A percentile compares a stretch with the other conserved stretches of the same genome.
Evolutionary conservation across 768 basidiomycete species (phyloP).

Genomic region (Mycena indigotica): DNA sequence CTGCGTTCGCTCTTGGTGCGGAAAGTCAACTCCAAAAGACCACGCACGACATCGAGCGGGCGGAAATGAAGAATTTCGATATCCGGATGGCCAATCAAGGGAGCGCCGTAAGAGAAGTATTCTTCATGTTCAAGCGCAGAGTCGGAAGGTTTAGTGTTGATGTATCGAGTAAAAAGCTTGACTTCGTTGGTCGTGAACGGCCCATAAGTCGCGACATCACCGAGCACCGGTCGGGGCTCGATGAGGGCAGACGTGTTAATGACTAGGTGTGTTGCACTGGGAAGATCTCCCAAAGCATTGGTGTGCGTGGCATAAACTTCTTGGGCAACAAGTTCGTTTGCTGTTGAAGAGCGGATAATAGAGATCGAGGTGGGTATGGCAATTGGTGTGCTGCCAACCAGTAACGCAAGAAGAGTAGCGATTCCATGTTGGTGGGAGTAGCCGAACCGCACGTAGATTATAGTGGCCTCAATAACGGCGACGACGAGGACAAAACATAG

Average conservation of each 20-base stretch:
- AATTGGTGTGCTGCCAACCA: conserved; percentile 99
- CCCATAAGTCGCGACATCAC: conserved; percentile 32
- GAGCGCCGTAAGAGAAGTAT: conserved; percentile 64
- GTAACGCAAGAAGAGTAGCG: conserved; percentile 93
- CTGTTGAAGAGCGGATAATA: conserved; percentile 95
- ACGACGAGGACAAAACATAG: conserved; percentile 96
- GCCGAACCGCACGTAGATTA: conserved; percentile 88
- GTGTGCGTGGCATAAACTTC: conserved; percentile 99
- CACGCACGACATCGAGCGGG: conserved; percentile 97
- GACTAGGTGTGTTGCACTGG: conserved; percentile 96
- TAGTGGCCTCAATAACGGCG: conserved; percentile 87
- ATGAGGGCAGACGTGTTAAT: conserved; percentile 95
- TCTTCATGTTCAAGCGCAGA: conserved; percentile 90
- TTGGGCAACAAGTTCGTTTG: conserved; percentile 96
- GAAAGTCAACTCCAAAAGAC: conserved; percentile 98
- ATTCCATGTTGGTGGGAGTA: conserved; percentile 93
- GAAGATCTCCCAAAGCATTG: conserved; percentile 96
- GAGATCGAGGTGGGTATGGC: conserved; percentile 98
- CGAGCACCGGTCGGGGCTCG: background rate
- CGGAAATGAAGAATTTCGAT: conserved; percentile 98
- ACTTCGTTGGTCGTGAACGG: conserved; percentile 86
- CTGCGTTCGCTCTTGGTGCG: conserved; percentile 73
- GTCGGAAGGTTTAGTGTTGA: conserved; percentile 97
- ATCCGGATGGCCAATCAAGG: conserved; percentile 75
- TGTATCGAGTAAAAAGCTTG: conserved; percentile 89